A percentile compares a stretch with the other conserved stretches of the same genome.
phyloP scores from a whole-genome alignment of 2,329 filamentous ascomycete species.

The Leptographium procerum region DNA sequence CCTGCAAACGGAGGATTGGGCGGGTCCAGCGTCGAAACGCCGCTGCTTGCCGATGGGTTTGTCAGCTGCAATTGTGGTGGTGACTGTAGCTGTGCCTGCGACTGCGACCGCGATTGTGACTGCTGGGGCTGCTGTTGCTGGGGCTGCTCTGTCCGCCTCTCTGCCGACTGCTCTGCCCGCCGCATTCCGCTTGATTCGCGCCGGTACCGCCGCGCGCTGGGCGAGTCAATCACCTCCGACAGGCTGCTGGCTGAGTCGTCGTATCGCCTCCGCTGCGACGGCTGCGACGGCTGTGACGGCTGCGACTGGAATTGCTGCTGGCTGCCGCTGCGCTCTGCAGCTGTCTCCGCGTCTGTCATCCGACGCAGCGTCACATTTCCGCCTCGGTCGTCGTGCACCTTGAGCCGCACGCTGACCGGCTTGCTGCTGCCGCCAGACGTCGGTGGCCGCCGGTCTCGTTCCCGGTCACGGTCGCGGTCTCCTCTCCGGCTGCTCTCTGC shows the following conservation, averaged over 20 bases:
- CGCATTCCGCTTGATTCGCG: conserved; percentile 26
- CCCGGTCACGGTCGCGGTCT: not conserved
- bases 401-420: conserved; percentile 46
- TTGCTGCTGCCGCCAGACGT: conserved; percentile 20
- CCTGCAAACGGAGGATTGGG: conserved; percentile 46
- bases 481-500: not conserved
- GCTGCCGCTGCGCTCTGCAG: conserved; percentile 23
- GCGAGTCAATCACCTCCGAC: conserved; percentile 44
- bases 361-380: conserved; percentile 50
- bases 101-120: conserved; percentile 16
- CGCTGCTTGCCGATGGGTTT: not conserved
- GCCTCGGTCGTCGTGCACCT: conserved; percentile 48
- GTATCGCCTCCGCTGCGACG: conserved; percentile 21
- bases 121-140: no score
- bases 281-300: conserved; percentile 2
- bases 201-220: conserved; percentile 37
- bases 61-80: not conserved
- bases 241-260: conserved; percentile 44
- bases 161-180: conserved; percentile 34
- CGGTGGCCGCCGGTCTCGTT: conserved; percentile 18
- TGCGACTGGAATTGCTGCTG: not conserved
- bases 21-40: conserved; percentile 31
- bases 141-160: conserved; percentile 21
- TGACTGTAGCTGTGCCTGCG: conserved; percentile 4
- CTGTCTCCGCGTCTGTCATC: conserved; percentile 49